Conservation (phyloP, 345 rosid species). For the Salix exigua region DNA sequence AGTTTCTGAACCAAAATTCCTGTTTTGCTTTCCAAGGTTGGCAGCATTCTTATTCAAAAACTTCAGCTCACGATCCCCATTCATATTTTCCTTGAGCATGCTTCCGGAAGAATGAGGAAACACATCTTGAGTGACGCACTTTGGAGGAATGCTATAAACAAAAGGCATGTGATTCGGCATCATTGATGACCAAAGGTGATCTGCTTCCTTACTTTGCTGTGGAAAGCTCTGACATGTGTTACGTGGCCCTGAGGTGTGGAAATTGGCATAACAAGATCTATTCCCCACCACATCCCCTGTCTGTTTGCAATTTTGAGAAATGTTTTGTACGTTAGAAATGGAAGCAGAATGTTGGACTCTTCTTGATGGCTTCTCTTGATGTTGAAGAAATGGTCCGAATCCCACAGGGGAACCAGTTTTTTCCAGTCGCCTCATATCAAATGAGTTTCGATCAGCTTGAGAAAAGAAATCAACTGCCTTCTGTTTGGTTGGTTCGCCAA, state of each 20-base stretch:
- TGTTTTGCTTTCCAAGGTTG: conserved; percentile 40
- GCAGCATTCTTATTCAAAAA: conserved; percentile 37
- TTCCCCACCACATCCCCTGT: conserved; percentile 41
- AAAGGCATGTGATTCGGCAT: conserved; percentile 44
- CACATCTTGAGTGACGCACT: conserved; percentile 25
- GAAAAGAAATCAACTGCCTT: conserved; percentile 44
- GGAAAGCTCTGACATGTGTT: conserved; percentile 45
- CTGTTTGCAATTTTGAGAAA: conserved; percentile 42
- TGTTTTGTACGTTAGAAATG: conserved; percentile 31
- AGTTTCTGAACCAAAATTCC: conserved; percentile 40
- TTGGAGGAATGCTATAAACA: conserved; percentile 34
- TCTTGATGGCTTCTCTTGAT: conserved; percentile 41
- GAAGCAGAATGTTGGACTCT: conserved; percentile 39
- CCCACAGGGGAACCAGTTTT: conserved; percentile 39
- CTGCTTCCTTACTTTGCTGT: conserved; percentile 44
- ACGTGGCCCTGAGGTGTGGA: conserved; percentile 35
- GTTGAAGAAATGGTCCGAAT: conserved; percentile 33
- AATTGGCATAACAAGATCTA: conserved; percentile 32
- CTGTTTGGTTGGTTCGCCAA: conserved; percentile 32
- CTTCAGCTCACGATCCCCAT: conserved; percentile 28
- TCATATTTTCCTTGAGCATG: conserved; percentile 28
- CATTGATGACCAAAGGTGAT: conserved; percentile 46
- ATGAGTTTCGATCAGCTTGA: conserved; percentile 26
- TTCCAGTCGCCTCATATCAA: conserved; percentile 31
- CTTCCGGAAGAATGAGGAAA: conserved; percentile 34